Evolutionary conservation across 768 basidiomycete genomes (phyloP).

Genomic region (Rhizopogon vinicolor): DNA sequence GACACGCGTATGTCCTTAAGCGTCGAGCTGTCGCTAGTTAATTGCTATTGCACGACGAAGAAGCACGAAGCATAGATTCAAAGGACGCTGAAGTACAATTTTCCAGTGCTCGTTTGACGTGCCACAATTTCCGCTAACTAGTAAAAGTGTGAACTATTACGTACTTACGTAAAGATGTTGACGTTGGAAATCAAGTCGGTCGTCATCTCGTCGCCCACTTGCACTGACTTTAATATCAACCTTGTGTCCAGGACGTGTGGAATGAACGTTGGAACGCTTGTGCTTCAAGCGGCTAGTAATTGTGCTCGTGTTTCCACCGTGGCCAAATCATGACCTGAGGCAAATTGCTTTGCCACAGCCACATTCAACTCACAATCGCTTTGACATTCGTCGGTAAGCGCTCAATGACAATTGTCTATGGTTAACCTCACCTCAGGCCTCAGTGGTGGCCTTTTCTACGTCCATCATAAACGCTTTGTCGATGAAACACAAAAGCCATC

Average conservation of each 20-base stretch:
- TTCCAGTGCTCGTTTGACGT: neutral
- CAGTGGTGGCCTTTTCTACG: neutral
- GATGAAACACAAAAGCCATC: conserved; percentile 6
- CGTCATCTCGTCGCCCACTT: too few species aligned
- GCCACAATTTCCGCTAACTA: too few species aligned
- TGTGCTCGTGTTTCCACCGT: neutral
- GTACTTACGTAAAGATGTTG: neutral
- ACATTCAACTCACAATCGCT: conserved; percentile 2
- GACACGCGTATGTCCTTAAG: neutral
- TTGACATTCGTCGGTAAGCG: neutral
- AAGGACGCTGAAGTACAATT: neutral
- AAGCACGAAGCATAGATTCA: neutral
- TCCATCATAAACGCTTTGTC: conserved; percentile 8
- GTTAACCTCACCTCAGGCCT: neutral
- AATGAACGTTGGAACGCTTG: too few species aligned
- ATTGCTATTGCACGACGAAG: neutral
- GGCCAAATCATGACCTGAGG: neutral
- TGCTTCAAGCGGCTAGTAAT: neutral
- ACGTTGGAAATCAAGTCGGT: neutral
- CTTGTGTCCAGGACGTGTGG: too few species aligned
- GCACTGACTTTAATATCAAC: too few species aligned
- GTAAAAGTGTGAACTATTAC: neutral
- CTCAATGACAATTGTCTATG: neutral
- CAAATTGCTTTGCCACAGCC: neutral
- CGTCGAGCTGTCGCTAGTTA: neutral